phyloP scores from a whole-genome alignment of 192 early-diverging fungal species.

The Dissophora ornata region DNA sequence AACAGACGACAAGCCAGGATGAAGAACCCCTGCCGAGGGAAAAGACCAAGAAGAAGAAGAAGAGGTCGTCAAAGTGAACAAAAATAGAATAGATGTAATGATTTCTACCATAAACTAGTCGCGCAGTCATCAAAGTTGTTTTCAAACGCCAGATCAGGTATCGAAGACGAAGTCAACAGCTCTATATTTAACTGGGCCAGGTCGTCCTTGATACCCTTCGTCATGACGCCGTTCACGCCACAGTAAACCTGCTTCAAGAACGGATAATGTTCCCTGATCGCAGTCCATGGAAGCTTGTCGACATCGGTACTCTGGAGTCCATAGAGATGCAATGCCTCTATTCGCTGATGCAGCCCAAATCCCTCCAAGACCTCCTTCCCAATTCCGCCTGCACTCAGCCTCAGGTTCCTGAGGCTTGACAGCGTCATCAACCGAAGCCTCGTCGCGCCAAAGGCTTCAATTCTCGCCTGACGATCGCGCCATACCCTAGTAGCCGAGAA shows the following conservation, averaged over 20 bases:
- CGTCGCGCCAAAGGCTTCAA: slow-evolving; percentile 13
- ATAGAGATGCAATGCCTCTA: slow-evolving; percentile 33
- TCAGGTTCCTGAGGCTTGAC: slow-evolving; percentile 10
- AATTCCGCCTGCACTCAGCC: slow-evolving; percentile 19
- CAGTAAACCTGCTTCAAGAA: slow-evolving; percentile 18
- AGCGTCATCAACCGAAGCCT: slow-evolving; percentile 11
- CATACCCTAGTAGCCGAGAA: slow-evolving; percentile 9
- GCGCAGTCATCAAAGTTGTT: slow-evolving; percentile 22
- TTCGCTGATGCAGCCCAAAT: slow-evolving; percentile 1
- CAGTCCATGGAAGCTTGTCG: slow-evolving; percentile 7
- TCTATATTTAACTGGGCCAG: slow-evolving; percentile 12
- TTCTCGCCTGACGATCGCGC: slow-evolving; percentile 2
- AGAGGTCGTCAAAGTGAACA: slow-evolving; percentile 5
- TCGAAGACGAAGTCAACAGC: slow-evolving; percentile 10
- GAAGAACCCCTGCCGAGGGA: slow-evolving; percentile 15
- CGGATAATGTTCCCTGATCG: slow-evolving; percentile 2
- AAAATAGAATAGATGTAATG: too few species aligned
- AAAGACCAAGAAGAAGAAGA: slow-evolving; percentile 48
- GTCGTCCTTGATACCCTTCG: slow-evolving; percentile 15
- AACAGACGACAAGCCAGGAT: slow-evolving; percentile 26
- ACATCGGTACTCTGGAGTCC: slow-evolving; percentile 18
- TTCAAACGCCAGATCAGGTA: slow-evolving; percentile 32
- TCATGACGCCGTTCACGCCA: slow-evolving; percentile 8
- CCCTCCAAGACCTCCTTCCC: slow-evolving; percentile 13
- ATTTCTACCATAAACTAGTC: too few species aligned